Percentiles rank a stretch among this genome's conserved stretches.
Conservation (phyloP, 176 grass and related monocot genomes). For the Melocanna baccifera region DNA sequence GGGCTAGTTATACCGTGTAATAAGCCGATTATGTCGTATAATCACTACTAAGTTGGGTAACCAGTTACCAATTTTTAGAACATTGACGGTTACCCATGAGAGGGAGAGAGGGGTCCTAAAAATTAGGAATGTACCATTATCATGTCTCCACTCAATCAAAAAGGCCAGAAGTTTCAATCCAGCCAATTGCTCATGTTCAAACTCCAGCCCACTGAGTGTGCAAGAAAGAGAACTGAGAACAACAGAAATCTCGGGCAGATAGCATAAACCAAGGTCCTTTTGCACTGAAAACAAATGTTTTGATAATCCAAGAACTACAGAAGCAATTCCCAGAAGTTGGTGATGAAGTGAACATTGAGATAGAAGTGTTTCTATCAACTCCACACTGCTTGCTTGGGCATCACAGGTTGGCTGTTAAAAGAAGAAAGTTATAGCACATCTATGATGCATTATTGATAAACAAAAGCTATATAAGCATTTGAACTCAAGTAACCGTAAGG, state of each 20-base stretch:
- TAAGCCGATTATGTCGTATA: too few species aligned
- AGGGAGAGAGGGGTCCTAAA: neutral
- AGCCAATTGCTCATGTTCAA: constrained; percentile 84
- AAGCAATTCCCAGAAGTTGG: constrained; percentile 52
- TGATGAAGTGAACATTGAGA: constrained; percentile 51
- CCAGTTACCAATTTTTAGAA: too few species aligned
- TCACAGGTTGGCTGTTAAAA: constrained; percentile 50
- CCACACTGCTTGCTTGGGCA: constrained; percentile 46
- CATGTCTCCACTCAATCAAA: constrained; percentile 75
- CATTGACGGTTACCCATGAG: too few species aligned
- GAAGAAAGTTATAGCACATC: constrained; percentile 30
- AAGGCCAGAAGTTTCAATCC: constrained; percentile 74
- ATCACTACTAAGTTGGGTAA: too few species aligned
- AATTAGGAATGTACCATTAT: constrained; percentile 53
- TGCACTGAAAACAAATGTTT: constrained; percentile 66
- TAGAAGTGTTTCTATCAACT: constrained; percentile 62
- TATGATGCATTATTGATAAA: constrained; percentile 10
- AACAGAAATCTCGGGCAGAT: constrained; percentile 48
- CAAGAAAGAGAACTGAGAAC: constrained; percentile 66
- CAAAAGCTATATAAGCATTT: constrained; percentile 19
- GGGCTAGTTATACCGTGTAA: too few species aligned
- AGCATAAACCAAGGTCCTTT: constrained; percentile 64
- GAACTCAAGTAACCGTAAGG: constrained; percentile 3
- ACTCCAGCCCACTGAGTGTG: constrained; percentile 60
- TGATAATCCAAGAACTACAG: constrained; percentile 54